These are phyloP conservation scores for Stagonosporopsis rhizophila DNA, from an alignment of 2,329 filamentous ascomycete genomes.

Conservation along the genomic window DNA sequence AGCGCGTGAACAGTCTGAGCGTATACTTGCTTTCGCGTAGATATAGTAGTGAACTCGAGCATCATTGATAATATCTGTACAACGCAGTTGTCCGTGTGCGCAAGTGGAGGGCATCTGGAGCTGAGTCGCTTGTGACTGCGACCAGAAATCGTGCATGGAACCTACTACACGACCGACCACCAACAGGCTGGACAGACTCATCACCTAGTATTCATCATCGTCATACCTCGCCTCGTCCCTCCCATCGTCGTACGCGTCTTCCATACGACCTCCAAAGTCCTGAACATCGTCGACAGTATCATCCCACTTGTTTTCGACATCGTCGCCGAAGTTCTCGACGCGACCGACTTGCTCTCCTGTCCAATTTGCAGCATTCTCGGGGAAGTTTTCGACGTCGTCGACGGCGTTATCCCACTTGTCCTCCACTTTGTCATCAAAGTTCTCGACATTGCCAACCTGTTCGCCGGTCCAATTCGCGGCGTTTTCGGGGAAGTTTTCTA, in stretches of 20 bases:
- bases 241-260: conserved; percentile 32
- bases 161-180: too few species aligned
- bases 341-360: conserved; percentile 31
- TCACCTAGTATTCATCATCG: conserved; percentile 22
- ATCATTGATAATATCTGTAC: too few species aligned
- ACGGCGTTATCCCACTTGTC: conserved; percentile 29
- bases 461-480: conserved; percentile 33
- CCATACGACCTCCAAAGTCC: conserved; percentile 32
- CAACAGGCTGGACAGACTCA: neutral
- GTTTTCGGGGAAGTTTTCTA: conserved; percentile 33
- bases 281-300: conserved; percentile 25
- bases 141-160: too few species aligned
- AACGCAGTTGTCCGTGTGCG: too few species aligned
- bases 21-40: too few species aligned
- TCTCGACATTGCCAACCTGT: conserved; percentile 33
- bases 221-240: conserved; percentile 35
- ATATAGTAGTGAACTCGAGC: too few species aligned
- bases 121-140: too few species aligned
- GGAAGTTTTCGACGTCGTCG: conserved; percentile 35
- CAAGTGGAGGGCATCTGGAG: too few species aligned
- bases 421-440: conserved; percentile 32
- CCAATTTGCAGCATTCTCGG: conserved; percentile 33
- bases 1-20: too few species aligned
- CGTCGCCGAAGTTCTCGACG: conserved; percentile 34
- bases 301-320: conserved; percentile 36